These are phyloP conservation scores for Hypoxylon sp. DNA, from an alignment of 2,329 filamentous ascomycete species.

Conservation along the genomic window DNA sequence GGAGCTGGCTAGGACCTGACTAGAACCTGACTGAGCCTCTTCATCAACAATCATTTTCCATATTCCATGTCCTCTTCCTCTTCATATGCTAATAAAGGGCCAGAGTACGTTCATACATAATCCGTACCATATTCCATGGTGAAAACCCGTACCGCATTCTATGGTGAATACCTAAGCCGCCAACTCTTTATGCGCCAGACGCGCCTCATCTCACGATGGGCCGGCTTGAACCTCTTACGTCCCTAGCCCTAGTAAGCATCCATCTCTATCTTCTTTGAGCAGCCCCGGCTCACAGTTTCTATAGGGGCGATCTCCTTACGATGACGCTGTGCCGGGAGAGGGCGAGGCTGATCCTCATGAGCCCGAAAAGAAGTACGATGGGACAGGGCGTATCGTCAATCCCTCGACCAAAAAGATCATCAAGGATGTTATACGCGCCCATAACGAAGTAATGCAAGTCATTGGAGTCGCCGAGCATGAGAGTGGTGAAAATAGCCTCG, in stretches of 20 bases:
- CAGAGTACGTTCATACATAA: background rate
- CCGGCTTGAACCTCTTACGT: constrained; percentile 63
- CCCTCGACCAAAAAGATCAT: constrained; percentile 62
- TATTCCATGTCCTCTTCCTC: background rate
- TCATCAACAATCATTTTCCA: no score
- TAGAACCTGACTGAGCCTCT: no score
- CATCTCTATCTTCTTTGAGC: background rate
- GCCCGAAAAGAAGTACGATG: constrained; percentile 60
- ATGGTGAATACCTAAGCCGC: background rate
- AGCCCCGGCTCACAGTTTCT: constrained; percentile 4
- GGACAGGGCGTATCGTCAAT: constrained; percentile 64
- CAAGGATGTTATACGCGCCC: constrained; percentile 64
- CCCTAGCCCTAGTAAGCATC: constrained; percentile 60
- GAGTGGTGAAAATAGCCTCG: constrained; percentile 51
- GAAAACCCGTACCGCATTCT: background rate
- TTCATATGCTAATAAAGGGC: background rate
- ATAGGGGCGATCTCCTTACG: constrained; percentile 67
- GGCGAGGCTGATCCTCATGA: constrained; percentile 53
- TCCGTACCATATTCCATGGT: background rate
- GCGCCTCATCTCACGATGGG: constrained; percentile 54
- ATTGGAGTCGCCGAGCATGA: constrained; percentile 69
- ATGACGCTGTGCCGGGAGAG: constrained; percentile 61
- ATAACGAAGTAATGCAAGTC: constrained; percentile 70
- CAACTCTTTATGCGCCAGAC: constrained; percentile 11
- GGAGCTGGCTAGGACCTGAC: no score